These are phyloP conservation scores for Melanogaster broomeanus DNA, from an alignment of 768 basidiomycete genomes.

Conservation along the genomic window DNA sequence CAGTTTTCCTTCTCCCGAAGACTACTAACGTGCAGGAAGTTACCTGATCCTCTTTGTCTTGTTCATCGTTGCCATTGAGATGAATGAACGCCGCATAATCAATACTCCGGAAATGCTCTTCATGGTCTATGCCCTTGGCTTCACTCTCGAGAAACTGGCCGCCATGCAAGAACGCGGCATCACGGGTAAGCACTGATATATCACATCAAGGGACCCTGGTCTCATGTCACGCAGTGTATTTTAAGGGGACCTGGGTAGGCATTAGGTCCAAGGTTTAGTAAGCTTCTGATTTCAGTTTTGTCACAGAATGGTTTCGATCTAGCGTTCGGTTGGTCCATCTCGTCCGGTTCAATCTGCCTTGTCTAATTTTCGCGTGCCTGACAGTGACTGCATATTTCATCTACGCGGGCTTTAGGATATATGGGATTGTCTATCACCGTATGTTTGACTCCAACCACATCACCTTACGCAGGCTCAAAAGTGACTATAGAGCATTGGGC, in stretches of 20 bases:
- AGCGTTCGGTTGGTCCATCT: constrained; percentile 65
- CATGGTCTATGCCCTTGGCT: constrained; percentile 79
- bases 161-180: constrained; percentile 97
- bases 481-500: constrained; percentile 59
- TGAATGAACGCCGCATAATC: constrained; percentile 57
- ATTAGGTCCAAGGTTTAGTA: constrained; percentile 8
- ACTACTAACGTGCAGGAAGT: constrained; percentile 29
- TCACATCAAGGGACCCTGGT: not conserved
- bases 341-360: not conserved
- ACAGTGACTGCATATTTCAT: constrained; percentile 76
- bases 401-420: constrained; percentile 75
- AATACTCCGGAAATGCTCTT: constrained; percentile 72
- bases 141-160: constrained; percentile 89
- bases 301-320: constrained; percentile 88
- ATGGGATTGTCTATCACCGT: constrained; percentile 72
- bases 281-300: constrained; percentile 13
- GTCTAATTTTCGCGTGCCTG: constrained; percentile 5
- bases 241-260: constrained; percentile 80
- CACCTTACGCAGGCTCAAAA: constrained; percentile 1
- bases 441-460: constrained; percentile 17
- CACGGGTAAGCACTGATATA: constrained; percentile 51
- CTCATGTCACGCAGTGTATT: constrained; percentile 56
- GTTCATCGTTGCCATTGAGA: constrained; percentile 80
- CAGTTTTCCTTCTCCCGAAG: not conserved
- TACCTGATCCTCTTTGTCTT: constrained; percentile 81